Evolutionary conservation across 208 protist genomes (phyloP), one percentile per base, ranked within the genome.

Genomic region (Wallacemonas sp.): DNA sequence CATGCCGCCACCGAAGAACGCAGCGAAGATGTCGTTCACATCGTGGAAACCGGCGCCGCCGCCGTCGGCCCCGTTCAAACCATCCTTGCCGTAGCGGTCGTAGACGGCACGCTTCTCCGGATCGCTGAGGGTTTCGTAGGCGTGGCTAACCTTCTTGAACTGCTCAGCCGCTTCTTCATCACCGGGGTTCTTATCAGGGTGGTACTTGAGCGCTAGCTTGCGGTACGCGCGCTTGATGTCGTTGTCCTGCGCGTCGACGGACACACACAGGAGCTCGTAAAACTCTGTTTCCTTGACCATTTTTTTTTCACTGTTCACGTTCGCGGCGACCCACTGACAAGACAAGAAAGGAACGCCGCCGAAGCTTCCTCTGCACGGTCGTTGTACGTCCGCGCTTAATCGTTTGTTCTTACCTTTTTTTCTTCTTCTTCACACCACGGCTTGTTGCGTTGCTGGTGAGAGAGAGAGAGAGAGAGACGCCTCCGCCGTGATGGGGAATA

Each of bases 71-170:
- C 85, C 81, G 58, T 98, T 87, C 1, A 99, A 78, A 22, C 97
- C 97, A n/a, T 98, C 82, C 81, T 98, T 95, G 42, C 98, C 98
- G 77, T 98, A 94, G 62, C 93, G 76, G 73, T 99, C 98, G 76
- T 99, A 99, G 8, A 98, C 42, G 37, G 73, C 48, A n/a, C 97
- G 80, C 83, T 99, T 99, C 64, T 99, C 79, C 21, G 69, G 34
- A 60, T 99, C 97, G 45, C 69, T 91, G 26, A 99, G 88, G 13
- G 98, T 87, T 39, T 99, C 97, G 73, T 99, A 99, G 30, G 98
- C 98, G 39, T 96, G 78, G 65, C 83, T 91, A 36, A 99, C 94
- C 63, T 92, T 80, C 68, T 96, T 93, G 67, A 97, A 97, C 78
- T 85, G 94, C 33, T 97, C 85, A 9, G 82, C 82, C 26, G 91